Conservation (phyloP, 495 filamentous ascomycete species). For the Aspergillus affinis region DNA sequence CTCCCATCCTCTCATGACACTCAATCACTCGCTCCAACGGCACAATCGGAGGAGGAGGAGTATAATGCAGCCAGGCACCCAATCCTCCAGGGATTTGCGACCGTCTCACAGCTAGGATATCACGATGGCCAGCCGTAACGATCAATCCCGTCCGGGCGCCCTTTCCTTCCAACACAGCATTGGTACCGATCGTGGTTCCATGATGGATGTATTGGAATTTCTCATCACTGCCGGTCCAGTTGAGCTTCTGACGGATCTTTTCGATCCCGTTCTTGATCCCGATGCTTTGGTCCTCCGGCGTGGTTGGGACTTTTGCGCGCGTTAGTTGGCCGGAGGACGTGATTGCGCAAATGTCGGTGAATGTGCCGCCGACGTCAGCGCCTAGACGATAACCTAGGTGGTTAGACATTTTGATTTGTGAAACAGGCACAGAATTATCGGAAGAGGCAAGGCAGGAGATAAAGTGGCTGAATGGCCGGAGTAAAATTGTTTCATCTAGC, state of each 20-base stretch:
- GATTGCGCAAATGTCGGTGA: conserved; percentile 50
- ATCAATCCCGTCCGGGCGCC: conserved; percentile 41
- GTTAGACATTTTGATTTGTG: no score
- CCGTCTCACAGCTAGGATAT: conserved; percentile 41
- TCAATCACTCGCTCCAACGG: conserved; percentile 50
- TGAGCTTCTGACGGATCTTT: conserved; percentile 33
- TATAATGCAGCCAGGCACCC: conserved; percentile 48
- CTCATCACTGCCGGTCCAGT: conserved; percentile 22
- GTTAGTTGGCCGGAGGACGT: conserved; percentile 39
- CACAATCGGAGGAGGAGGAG: conserved; percentile 48
- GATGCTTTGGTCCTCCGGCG: conserved; percentile 47
- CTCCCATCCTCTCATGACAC: conserved; percentile 47
- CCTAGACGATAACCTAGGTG: conserved; percentile 24
- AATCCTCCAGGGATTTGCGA: conserved; percentile 51
- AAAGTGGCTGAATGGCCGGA: no score
- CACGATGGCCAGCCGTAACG: conserved; percentile 42
- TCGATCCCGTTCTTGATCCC: conserved; percentile 45
- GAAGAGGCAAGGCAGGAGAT: no score
- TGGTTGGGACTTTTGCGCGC: conserved; percentile 50
- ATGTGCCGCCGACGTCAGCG: conserved; percentile 48
- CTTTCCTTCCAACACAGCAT: conserved; percentile 43
- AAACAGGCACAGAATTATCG: no score
- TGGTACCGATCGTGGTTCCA: conserved; percentile 43
- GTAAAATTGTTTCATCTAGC: no score
- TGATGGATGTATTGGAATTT: conserved; percentile 40